Conservation (phyloP, 1,284 basidiomycete species). For the Microbotryum violaceum region DNA sequence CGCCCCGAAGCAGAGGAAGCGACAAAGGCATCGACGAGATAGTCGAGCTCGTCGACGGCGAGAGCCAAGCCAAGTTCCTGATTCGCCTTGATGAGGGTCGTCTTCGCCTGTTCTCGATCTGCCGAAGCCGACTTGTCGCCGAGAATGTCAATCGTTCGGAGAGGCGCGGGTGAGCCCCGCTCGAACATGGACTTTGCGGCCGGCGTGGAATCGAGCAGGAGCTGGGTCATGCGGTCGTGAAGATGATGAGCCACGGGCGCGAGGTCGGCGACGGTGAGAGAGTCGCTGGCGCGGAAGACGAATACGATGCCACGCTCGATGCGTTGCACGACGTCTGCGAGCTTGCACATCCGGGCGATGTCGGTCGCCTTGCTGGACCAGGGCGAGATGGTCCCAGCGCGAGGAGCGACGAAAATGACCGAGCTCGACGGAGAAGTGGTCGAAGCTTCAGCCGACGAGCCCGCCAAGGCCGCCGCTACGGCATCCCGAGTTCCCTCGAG, state of each 20-base stretch:
- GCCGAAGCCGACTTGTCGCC: slow-evolving; percentile 47
- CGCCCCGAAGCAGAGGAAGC: slow-evolving; percentile 55
- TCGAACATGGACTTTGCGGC: slow-evolving; percentile 60
- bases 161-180: slow-evolving; percentile 57
- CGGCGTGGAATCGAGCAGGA: slow-evolving; percentile 56
- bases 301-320: slow-evolving; percentile 78
- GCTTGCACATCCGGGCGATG: slow-evolving; percentile 78
- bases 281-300: slow-evolving; percentile 52
- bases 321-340: slow-evolving; percentile 61
- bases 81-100: slow-evolving; percentile 68
- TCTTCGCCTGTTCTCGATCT: slow-evolving; percentile 33
- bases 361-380: slow-evolving; percentile 99
- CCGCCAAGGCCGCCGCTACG: slow-evolving; percentile 38
- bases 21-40: slow-evolving; percentile 83
- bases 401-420: slow-evolving; percentile 65
- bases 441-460: slow-evolving; percentile 1
- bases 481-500: slow-evolving; percentile 47
- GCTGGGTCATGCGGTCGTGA: slow-evolving; percentile 95
- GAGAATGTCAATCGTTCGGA: slow-evolving; percentile 57
- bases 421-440: background rate
- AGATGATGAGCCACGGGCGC: slow-evolving; percentile 58
- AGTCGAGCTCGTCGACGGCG: slow-evolving; percentile 81
- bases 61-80: slow-evolving; percentile 81
- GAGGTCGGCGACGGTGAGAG: slow-evolving; percentile 32
- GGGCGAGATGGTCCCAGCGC: slow-evolving; percentile 65